These are phyloP conservation scores for Pseudogymnoascus sp. DNA, from an alignment of 2,329 filamentous ascomycete genomes.

Conservation along the genomic window DNA sequence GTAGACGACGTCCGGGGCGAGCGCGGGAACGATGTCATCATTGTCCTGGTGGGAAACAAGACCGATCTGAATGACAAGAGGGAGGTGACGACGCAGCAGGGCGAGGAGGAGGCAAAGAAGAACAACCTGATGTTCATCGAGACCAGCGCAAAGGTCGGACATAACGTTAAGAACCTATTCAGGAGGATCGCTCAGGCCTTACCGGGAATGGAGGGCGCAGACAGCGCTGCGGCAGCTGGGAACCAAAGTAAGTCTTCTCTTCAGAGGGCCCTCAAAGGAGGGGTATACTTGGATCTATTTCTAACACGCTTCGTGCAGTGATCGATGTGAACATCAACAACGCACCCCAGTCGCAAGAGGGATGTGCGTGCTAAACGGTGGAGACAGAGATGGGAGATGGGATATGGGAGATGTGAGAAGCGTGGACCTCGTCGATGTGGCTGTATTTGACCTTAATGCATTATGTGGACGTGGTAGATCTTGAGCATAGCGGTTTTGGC, in stretches of 20 bases:
- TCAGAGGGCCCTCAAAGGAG: not conserved
- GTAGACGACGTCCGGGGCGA: conserved; percentile 96
- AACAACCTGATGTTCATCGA: conserved; percentile 99
- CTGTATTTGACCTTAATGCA: conserved; percentile 13
- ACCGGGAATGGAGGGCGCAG: conserved; percentile 92
- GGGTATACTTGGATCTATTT: conserved; percentile 1
- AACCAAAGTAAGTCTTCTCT: conserved; percentile 63
- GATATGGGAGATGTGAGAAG: not conserved
- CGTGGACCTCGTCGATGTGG: conserved; percentile 17
- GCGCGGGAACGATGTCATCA: conserved; percentile 96
- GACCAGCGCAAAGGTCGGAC: conserved; percentile 93
- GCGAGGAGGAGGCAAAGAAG: conserved; percentile 96
- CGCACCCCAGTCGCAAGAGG: conserved; percentile 61
- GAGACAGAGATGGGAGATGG: not conserved
- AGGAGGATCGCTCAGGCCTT: conserved; percentile 96
- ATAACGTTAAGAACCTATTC: conserved; percentile 97
- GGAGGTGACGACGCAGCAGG: conserved; percentile 91
- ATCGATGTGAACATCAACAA: conserved; percentile 86
- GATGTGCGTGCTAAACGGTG: conserved; percentile 54
- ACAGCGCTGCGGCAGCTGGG: conserved; percentile 62
- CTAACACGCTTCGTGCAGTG: conserved; percentile 47
- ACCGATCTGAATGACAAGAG: conserved; percentile 97
- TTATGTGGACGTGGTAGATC: conserved; percentile 22
- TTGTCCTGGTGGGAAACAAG: conserved; percentile 97
- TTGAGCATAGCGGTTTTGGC: conserved; percentile 28